phyloP scores from a whole-genome alignment of 805 yeast genomes.

The Saccharomycopsis guyanensis region DNA sequence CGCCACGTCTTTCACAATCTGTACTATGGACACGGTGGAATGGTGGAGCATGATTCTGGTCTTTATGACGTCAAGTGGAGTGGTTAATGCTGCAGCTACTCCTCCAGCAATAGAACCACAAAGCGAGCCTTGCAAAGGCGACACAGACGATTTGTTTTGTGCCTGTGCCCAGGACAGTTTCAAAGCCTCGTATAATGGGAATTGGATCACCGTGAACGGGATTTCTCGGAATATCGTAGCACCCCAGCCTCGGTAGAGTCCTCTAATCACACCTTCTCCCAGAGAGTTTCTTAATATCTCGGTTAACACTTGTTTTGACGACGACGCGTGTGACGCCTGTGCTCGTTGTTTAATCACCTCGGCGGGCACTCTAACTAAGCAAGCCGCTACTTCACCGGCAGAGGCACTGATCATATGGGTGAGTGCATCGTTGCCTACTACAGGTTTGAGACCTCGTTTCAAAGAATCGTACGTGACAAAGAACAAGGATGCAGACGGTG shows the following conservation, averaged over 20 bases:
- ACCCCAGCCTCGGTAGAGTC: conserved; percentile 88
- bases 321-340: conserved; percentile 50
- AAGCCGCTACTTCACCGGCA: conserved; percentile 87
- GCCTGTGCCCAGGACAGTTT: conserved; percentile 53
- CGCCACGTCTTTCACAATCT: conserved; percentile 45
- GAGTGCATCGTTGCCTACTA: conserved; percentile 27
- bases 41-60: conserved; percentile 77
- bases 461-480: conserved; percentile 78
- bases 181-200: conserved; percentile 83
- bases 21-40: conserved; percentile 36
- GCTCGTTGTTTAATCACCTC: conserved; percentile 95
- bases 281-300: conserved; percentile 52
- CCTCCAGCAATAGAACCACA: conserved; percentile 87
- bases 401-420: conserved; percentile 88
- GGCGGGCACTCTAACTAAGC: conserved; percentile 91
- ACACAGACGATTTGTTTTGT: conserved; percentile 28
- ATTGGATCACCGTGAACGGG: conserved; percentile 93
- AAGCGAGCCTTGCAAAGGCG: conserved; percentile 71
- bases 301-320: conserved; percentile 62
- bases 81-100: conserved; percentile 71
- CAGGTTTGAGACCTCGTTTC: conserved; percentile 37
- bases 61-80: conserved; percentile 74
- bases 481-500: conserved; percentile 77
- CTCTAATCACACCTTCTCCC: conserved; percentile 72
- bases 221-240: conserved; percentile 92